Evolutionary conservation across 2,329 filamentous ascomycete genomes (phyloP).

Genomic region (Acrodontium crateriforme): DNA sequence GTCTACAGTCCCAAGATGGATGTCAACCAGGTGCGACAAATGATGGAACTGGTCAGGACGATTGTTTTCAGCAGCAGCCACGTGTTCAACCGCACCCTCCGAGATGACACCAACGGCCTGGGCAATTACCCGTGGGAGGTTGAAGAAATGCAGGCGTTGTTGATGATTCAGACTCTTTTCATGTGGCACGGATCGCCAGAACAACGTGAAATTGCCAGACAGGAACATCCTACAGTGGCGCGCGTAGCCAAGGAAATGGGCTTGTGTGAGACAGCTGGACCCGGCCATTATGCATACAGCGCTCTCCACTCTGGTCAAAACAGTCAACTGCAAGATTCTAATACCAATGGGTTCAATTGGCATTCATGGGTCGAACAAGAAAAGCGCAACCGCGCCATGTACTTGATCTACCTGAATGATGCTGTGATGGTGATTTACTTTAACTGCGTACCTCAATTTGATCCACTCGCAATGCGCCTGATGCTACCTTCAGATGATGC

Average conservation of each 20-base stretch:
- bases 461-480: slow-evolving; percentile 49
- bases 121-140: slow-evolving; percentile 29
- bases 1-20: slow-evolving; percentile 56
- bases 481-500: slow-evolving; percentile 62
- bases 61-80: slow-evolving; percentile 44
- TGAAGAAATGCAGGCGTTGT: slow-evolving; percentile 54
- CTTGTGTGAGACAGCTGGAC: slow-evolving; percentile 40
- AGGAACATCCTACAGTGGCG: slow-evolving; percentile 44
- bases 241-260: slow-evolving; percentile 43
- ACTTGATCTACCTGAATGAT: slow-evolving; percentile 51
- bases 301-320: slow-evolving; percentile 45
- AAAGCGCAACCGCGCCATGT: slow-evolving; percentile 50
- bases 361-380: slow-evolving; percentile 56
- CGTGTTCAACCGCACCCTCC: slow-evolving; percentile 33
- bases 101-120: slow-evolving; percentile 27
- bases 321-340: slow-evolving; percentile 32
- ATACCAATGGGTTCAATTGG: slow-evolving; percentile 49
- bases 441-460: slow-evolving; percentile 50
- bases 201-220: slow-evolving; percentile 50
- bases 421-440: slow-evolving; percentile 56
- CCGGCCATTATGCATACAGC: slow-evolving; percentile 38
- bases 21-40: slow-evolving; percentile 48
- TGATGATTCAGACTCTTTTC: slow-evolving; percentile 48
- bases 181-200: slow-evolving; percentile 56
- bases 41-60: slow-evolving; percentile 50